These are phyloP conservation scores for Candida tibetensis DNA, from an alignment of 805 yeast genomes.

Conservation along the genomic window DNA sequence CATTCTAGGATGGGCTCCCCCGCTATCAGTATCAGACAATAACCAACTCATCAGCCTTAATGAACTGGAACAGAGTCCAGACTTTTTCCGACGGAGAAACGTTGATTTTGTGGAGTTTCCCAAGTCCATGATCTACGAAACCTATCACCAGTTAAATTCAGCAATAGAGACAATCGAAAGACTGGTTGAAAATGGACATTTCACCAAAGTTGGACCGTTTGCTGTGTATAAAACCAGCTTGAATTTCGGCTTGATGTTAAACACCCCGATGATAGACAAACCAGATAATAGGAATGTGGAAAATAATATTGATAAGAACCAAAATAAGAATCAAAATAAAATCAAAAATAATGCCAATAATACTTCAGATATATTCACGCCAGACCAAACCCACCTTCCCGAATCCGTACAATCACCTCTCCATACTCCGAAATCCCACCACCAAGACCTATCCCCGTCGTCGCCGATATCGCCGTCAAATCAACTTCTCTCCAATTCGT, in stretches of 20 bases:
- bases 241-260: too few relatives aligned
- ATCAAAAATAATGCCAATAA: background rate
- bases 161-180: slow-evolving; percentile 9
- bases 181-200: slow-evolving; percentile 1
- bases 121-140: slow-evolving; percentile 28
- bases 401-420: background rate
- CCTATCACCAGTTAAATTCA: slow-evolving; percentile 41
- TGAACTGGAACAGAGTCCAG: slow-evolving; percentile 19
- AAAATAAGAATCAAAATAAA: background rate
- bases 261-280: background rate
- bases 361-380: background rate
- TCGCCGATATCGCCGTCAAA: slow-evolving; percentile 2
- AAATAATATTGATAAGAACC: background rate
- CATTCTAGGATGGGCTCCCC: slow-evolving; percentile 46
- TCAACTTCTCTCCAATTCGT: slow-evolving; percentile 26
- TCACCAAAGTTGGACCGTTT: slow-evolving; percentile 24
- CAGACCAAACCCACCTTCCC: too few relatives aligned
- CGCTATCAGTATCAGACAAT: slow-evolving; percentile 27
- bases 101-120: slow-evolving; percentile 46
- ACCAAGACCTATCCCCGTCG: background rate
- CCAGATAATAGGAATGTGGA: background rate
- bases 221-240: slow-evolving; percentile 18
- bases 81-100: slow-evolving; percentile 43
- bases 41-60: slow-evolving; percentile 17
- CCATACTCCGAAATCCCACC: background rate